Evolutionary conservation across 2,329 filamentous ascomycete species (phyloP).

Genomic region (Alternaria brassicicola): DNA sequence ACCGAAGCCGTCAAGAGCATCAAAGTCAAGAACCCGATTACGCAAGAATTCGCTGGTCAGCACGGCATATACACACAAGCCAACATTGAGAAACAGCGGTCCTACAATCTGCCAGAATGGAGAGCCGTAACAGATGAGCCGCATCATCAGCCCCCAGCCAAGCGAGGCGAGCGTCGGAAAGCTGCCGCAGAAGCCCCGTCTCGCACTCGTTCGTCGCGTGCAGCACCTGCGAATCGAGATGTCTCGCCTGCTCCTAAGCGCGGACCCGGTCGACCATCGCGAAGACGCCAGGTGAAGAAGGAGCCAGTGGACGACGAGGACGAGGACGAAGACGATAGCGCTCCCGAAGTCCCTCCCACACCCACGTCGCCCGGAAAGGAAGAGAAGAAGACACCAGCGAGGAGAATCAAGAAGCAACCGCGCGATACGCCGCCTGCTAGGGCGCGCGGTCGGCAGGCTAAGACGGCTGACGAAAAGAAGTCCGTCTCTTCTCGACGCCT

Average conservation of each 20-base stretch:
- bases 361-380: slow-evolving; percentile 53
- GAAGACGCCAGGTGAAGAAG: slow-evolving; percentile 30
- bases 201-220: slow-evolving; percentile 43
- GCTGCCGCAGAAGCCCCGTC: slow-evolving; percentile 40
- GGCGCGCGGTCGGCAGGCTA: slow-evolving; percentile 59
- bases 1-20: slow-evolving; percentile 89
- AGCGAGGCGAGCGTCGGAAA: slow-evolving; percentile 79
- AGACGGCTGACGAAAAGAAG: slow-evolving; percentile 53
- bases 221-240: slow-evolving; percentile 41
- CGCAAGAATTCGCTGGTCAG: slow-evolving; percentile 95
- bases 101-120: slow-evolving; percentile 97
- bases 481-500: slow-evolving; percentile 87
- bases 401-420: slow-evolving; percentile 46
- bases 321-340: slow-evolving; percentile 44
- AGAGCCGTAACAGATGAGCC: slow-evolving; percentile 90
- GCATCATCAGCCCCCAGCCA: slow-evolving; percentile 92
- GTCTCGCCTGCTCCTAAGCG: slow-evolving; percentile 54
- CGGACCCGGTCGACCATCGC: slow-evolving; percentile 56
- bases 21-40: slow-evolving; percentile 94
- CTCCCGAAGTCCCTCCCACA: slow-evolving; percentile 48
- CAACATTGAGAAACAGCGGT: slow-evolving; percentile 93
- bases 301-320: slow-evolving; percentile 28
- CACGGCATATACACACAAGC: slow-evolving; percentile 96
- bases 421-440: slow-evolving; percentile 59
- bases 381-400: slow-evolving; percentile 42